Base-by-base conservation (phyloP, 805 yeast genomes). In the Yarrowia keelungensis region DNA sequence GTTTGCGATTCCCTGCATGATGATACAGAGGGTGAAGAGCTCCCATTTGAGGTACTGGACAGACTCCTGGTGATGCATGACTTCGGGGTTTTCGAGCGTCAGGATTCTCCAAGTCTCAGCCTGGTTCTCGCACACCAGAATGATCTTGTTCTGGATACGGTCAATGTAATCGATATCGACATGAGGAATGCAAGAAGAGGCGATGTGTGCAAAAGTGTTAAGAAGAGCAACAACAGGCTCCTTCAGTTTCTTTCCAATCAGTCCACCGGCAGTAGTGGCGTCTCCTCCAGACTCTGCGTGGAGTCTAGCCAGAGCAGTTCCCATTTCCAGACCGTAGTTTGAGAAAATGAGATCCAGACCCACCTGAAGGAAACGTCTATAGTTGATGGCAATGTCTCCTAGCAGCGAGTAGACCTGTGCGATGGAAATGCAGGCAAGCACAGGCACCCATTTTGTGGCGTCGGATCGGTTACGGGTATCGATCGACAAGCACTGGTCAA, bases 1-100 rank as follows among this genome's bases (percentile, higher is more conserved):
- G 19, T 69, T 61, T 3, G 74, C 70, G 16, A 69, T 66, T 5
- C 76, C 77, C 69, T 76, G 74, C 22, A 76, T 69, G 50, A 73
- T 74, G 42, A 74, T 43, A 15, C 67, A 64, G 1, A 76, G 51
- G 1, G 77, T 73, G 16, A 77, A 76, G 1, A 73, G 49, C 3
- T 72, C 43, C 39, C 41, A 64, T 51, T 73, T 74, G 69, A 75
- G 73, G 42, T 70, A 49, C 56, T 62, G 67, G 15, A 47, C 47
- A 2, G 67, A 47, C 39, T 62, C 56, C 35, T 16, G 51, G 14
- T 59, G 65, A 8, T 41, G 41, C 46, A 41, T 32, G 16, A 59
- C 16, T 2, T 22, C 22, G 0, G 67, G 67, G 16, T 22, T 39
- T n/a, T 49, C 47, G 7, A n/a, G 14, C 0, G 56, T 49, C 9